Percentiles rank a stretch among this genome's conserved stretches.
Evolutionary conservation across 805 yeast species (phyloP).

Genomic region (Yamadazyma laniorum): DNA sequence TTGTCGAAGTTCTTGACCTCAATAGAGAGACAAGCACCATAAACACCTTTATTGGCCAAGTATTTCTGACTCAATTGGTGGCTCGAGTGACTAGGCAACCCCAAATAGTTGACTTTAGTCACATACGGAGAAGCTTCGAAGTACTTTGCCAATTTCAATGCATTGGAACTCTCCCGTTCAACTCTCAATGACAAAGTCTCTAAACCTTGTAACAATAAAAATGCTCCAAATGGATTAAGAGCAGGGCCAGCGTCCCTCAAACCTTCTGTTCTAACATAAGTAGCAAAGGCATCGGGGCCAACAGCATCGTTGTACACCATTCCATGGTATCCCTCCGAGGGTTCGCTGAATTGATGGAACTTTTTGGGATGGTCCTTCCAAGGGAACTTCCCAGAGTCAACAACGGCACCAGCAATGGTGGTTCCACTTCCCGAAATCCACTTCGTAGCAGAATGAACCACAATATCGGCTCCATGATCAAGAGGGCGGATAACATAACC

Average conservation of each 20-base stretch:
- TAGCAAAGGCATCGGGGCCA: slow-evolving; percentile 72
- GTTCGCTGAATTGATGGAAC: slow-evolving; percentile 88
- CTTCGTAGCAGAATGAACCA: slow-evolving; percentile 92
- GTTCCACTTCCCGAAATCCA: slow-evolving; percentile 99
- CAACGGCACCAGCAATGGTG: slow-evolving; percentile 86
- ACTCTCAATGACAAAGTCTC: slow-evolving; percentile 93
- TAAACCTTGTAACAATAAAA: slow-evolving; percentile 84
- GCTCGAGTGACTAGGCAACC: slow-evolving; percentile 73
- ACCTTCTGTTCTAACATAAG: slow-evolving; percentile 77
- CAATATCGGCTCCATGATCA: slow-evolving; percentile 87
- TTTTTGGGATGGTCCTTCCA: slow-evolving; percentile 83
- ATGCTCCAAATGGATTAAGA: slow-evolving; percentile 84
- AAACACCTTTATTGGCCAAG: slow-evolving; percentile 52
- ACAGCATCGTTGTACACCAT: slow-evolving; percentile 76
- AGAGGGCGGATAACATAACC: slow-evolving; percentile 84
- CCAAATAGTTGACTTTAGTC: slow-evolving; percentile 90
- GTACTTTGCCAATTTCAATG: slow-evolving; percentile 74
- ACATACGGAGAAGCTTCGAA: slow-evolving; percentile 74
- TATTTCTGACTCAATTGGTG: slow-evolving; percentile 85
- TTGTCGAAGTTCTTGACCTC: slow-evolving; percentile 63
- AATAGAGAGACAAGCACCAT: slow-evolving; percentile 87
- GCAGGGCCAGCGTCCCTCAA: slow-evolving; percentile 92
- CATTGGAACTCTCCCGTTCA: slow-evolving; percentile 86
- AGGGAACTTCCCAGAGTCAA: slow-evolving; percentile 91
- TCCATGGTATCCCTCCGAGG: slow-evolving; percentile 94